These are phyloP conservation scores for Ustilaginoidea virens DNA, from an alignment of 2,329 filamentous ascomycete species.

Conservation along the genomic window DNA sequence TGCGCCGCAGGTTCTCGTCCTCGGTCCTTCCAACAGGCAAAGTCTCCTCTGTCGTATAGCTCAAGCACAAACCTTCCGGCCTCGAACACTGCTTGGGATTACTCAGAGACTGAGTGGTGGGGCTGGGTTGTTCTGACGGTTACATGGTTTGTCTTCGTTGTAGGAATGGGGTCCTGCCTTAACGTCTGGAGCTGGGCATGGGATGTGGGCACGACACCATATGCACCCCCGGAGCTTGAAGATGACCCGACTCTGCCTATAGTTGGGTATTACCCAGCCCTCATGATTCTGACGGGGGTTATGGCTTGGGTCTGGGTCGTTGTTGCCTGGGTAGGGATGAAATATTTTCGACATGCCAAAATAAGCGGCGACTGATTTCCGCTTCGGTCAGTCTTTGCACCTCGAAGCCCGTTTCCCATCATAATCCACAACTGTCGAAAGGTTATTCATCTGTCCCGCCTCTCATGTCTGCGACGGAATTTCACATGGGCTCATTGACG, in stretches of 20 bases:
- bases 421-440: too few species aligned
- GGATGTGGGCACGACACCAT: constrained; percentile 93
- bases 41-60: constrained; percentile 44
- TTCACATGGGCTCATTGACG: too few species aligned
- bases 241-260: constrained; percentile 92
- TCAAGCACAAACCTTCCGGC: constrained; percentile 30
- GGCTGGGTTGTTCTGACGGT: constrained; percentile 83
- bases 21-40: constrained; percentile 35
- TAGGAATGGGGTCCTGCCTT: constrained; percentile 90
- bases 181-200: constrained; percentile 98
- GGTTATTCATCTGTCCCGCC: too few species aligned
- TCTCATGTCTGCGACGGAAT: too few species aligned
- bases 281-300: constrained; percentile 83
- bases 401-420: too few species aligned
- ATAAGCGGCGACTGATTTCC: constrained; percentile 48
- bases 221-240: constrained; percentile 86
- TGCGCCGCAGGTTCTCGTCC: constrained; percentile 26
- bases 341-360: constrained; percentile 96
- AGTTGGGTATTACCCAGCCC: constrained; percentile 87
- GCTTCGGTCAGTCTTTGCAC: neutral
- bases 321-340: constrained; percentile 97
- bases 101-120: constrained; percentile 94
- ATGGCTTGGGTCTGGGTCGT: constrained; percentile 99
- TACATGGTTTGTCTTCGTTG: constrained; percentile 92
- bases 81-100: constrained; percentile 58